Percentiles rank a stretch among this genome's conserved stretches.
Evolutionary conservation across 306 rosid genomes (phyloP).

Genomic region (Quercus agrifolia): DNA sequence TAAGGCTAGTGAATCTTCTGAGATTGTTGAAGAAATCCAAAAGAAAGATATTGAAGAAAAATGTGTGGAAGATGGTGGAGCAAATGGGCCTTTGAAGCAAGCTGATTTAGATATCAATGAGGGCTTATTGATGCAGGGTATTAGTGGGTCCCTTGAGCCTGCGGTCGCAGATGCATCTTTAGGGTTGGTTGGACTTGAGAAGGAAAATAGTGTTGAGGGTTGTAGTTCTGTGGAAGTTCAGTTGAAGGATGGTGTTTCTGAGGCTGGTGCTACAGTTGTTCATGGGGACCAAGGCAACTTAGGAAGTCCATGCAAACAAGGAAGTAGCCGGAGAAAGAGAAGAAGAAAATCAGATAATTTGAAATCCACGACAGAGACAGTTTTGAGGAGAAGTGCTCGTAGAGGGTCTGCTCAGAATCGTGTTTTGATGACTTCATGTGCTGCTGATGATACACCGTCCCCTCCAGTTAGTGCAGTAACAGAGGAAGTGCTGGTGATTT

Average conservation of each 20-base stretch:
- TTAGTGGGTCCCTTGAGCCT: slow-evolving; percentile 10
- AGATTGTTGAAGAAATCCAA: slow-evolving; percentile 25
- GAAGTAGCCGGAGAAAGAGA: slow-evolving; percentile 57
- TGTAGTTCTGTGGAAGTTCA: slow-evolving; percentile 31
- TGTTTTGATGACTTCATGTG: slow-evolving; percentile 20
- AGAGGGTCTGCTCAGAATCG: slow-evolving; percentile 56
- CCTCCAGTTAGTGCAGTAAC: slow-evolving; percentile 53
- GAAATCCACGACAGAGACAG: slow-evolving; percentile 44
- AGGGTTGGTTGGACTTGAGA: slow-evolving; percentile 28
- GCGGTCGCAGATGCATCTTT: slow-evolving; percentile 20
- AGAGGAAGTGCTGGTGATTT: slow-evolving; percentile 48
- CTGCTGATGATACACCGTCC: slow-evolving; percentile 41
- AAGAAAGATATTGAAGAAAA: slow-evolving; percentile 19
- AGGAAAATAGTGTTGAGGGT: slow-evolving; percentile 32
- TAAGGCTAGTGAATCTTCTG: slow-evolving; percentile 26
- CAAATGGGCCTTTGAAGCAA: slow-evolving; percentile 27
- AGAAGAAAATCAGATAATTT: slow-evolving; percentile 42
- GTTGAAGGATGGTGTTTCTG: slow-evolving; percentile 44
- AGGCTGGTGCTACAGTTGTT: slow-evolving; percentile 35
- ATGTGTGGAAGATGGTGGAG: slow-evolving; percentile 25
- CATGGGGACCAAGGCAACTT: slow-evolving; percentile 38
- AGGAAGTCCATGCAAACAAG: slow-evolving; percentile 43
- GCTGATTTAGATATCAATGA: slow-evolving; percentile 30
- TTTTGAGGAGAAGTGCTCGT: slow-evolving; percentile 94
- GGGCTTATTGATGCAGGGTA: slow-evolving; percentile 16